Conservation (phyloP, 1,284 basidiomycete species). For the Apiotrichum veenhuisii region DNA sequence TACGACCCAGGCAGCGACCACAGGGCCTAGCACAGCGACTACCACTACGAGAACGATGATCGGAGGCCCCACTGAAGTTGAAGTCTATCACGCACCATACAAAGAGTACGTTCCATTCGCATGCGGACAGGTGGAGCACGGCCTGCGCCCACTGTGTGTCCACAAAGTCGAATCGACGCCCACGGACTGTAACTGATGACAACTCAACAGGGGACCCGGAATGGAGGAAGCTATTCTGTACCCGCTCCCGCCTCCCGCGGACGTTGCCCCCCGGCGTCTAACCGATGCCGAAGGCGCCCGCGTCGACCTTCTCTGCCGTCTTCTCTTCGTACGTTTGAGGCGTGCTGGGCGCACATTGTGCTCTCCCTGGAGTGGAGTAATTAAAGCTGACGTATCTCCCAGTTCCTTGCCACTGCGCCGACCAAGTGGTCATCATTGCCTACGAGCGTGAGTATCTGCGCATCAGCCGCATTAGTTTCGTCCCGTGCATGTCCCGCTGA, state of each 20-base stretch:
- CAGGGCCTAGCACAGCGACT: background rate
- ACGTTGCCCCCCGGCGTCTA: constrained; percentile 26
- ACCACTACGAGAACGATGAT: constrained; percentile 10
- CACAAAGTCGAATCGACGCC: too few species aligned
- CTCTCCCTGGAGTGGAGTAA: background rate
- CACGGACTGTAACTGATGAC: background rate
- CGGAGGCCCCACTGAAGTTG: constrained; percentile 22
- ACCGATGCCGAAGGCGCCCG: constrained; percentile 31
- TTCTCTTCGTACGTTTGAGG: constrained; percentile 45
- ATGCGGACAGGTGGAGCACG: too few species aligned
- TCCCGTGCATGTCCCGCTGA: constrained; percentile 5
- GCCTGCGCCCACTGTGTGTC: too few species aligned
- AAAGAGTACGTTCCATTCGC: constrained; percentile 16
- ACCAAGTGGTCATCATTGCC: constrained; percentile 42
- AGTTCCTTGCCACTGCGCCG: constrained; percentile 73
- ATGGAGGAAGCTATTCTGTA: constrained; percentile 24
- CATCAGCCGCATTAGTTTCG: constrained; percentile 10
- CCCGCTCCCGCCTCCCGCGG: constrained; percentile 22
- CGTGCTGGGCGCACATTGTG: background rate
- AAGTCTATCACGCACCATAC: constrained; percentile 26
- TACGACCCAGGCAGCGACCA: background rate
- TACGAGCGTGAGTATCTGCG: constrained; percentile 6
- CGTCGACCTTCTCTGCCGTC: constrained; percentile 38
- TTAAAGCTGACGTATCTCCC: constrained; percentile 5
- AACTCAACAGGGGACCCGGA: constrained; percentile 15